Evolutionary conservation across 495 filamentous ascomycete genomes (phyloP).

Genomic region (Hypoxylon lienhwacheense): DNA sequence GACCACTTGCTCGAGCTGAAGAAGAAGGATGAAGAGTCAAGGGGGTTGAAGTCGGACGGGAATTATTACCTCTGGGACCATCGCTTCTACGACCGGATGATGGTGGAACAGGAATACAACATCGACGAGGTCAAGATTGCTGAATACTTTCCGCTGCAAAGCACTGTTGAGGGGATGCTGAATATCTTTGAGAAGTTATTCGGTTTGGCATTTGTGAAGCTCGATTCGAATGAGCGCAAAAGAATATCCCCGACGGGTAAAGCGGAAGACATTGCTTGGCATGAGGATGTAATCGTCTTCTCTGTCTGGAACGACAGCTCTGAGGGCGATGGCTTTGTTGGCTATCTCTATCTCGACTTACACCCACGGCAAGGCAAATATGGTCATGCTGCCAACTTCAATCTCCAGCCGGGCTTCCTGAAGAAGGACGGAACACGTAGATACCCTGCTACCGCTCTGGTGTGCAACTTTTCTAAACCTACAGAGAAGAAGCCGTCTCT

Average conservation of each 20-base stretch:
- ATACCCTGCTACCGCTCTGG: conserved; percentile 63
- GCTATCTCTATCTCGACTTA: conserved; percentile 66
- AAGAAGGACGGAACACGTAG: conserved; percentile 56
- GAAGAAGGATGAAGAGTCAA: conserved; percentile 66
- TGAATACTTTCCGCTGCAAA: conserved; percentile 89
- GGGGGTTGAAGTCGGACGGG: conserved; percentile 62
- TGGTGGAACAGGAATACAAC: conserved; percentile 88
- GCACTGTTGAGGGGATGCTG: conserved; percentile 87
- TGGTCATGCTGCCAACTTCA: conserved; percentile 77
- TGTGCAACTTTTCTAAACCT: conserved; percentile 70
- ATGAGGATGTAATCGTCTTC: conserved; percentile 64
- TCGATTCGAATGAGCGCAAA: conserved; percentile 56
- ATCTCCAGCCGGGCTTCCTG: conserved; percentile 66
- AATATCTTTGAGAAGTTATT: conserved; percentile 93
- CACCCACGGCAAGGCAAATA: conserved; percentile 66
- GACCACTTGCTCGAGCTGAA: conserved; percentile 74
- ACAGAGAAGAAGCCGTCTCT: conserved; percentile 63
- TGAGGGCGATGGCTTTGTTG: conserved; percentile 61
- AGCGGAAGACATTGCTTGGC: conserved; percentile 62
- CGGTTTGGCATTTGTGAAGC: conserved; percentile 86
- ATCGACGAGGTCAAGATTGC: conserved; percentile 88
- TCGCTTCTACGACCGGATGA: conserved; percentile 79
- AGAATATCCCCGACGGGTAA: conserved; percentile 56
- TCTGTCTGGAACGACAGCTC: conserved; percentile 64
- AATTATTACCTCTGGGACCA: conserved; percentile 92